Conservation (phyloP, 495 filamentous ascomycete genomes). For the Lasiosphaeriaceae sp. region DNA sequence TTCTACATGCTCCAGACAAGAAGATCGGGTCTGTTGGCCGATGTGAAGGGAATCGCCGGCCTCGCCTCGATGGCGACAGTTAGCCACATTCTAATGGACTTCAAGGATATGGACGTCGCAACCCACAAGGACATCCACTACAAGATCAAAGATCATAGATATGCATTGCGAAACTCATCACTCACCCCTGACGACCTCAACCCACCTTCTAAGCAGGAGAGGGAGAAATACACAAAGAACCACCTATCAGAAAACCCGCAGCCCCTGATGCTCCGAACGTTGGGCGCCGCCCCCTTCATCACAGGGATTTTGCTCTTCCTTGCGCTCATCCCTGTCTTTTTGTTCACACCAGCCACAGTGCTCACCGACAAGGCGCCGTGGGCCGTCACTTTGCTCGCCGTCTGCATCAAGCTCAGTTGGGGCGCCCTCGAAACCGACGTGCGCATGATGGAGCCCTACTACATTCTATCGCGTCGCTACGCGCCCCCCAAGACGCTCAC, state of each 20-base stretch:
- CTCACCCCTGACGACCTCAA: constrained; percentile 48
- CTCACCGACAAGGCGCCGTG: constrained; percentile 60
- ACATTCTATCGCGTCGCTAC: constrained; percentile 59
- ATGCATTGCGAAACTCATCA: constrained; percentile 64
- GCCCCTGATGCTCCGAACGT: constrained; percentile 62
- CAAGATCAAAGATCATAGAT: constrained; percentile 58
- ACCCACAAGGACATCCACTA: constrained; percentile 62
- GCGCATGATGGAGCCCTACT: constrained; percentile 73
- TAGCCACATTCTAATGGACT: constrained; percentile 69
- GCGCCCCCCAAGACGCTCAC: constrained; percentile 60
- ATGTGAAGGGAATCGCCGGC: constrained; percentile 70
- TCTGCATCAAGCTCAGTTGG: constrained; percentile 64
- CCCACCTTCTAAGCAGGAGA: constrained; percentile 25
- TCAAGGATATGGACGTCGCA: constrained; percentile 66
- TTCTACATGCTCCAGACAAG: constrained; percentile 56
- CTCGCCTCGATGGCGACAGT: constrained; percentile 70
- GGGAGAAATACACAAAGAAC: constrained; percentile 35
- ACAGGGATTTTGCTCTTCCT: constrained; percentile 44
- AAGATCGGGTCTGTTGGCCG: constrained; percentile 59
- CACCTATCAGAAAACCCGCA: constrained; percentile 56
- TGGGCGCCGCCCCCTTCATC: constrained; percentile 55
- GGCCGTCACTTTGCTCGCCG: constrained; percentile 58
- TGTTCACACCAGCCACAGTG: constrained; percentile 52
- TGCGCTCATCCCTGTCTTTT: constrained; percentile 51
- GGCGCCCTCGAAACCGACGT: constrained; percentile 65